A percentile compares a stretch with the other conserved stretches of the same genome.
Evolutionary conservation across 768 basidiomycete genomes (phyloP).

Genomic region (Dacryopinax primogenitus): DNA sequence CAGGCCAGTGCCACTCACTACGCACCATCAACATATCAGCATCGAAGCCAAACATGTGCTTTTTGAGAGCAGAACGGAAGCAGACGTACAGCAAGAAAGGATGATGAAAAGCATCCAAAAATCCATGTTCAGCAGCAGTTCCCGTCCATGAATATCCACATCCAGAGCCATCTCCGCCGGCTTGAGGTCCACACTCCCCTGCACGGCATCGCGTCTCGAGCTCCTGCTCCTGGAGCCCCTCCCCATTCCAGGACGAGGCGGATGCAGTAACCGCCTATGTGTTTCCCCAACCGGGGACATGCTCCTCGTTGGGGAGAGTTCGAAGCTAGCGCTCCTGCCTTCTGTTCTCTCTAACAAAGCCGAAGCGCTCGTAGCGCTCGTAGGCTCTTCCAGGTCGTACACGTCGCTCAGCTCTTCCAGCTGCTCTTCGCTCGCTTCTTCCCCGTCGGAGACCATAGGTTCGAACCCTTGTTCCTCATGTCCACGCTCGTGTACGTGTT

Average conservation of each 20-base stretch:
- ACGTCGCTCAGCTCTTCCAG: not conserved
- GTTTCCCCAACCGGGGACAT: not conserved
- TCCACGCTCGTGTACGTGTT: not conserved
- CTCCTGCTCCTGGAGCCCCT: conserved; percentile 20
- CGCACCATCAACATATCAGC: not conserved
- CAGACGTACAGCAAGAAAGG: conserved; percentile 41
- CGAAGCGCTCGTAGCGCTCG: not conserved
- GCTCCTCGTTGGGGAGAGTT: conserved; percentile 4
- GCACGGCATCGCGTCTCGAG: conserved; percentile 11
- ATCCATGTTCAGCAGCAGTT: conserved; percentile 40
- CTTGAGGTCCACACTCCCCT: not conserved
- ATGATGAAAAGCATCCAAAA: conserved; percentile 53
- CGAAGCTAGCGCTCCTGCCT: conserved; percentile 7
- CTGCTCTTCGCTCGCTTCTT: conserved; percentile 12
- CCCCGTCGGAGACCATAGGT: conserved; percentile 10
- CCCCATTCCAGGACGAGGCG: not conserved
- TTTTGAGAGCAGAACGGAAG: not conserved
- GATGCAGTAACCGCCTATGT: not conserved
- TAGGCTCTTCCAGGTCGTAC: not conserved
- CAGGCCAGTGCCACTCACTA: conserved; percentile 60
- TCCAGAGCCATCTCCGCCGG: conserved; percentile 27
- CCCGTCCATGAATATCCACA: conserved; percentile 40
- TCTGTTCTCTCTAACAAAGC: not conserved
- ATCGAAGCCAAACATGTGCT: conserved; percentile 9
- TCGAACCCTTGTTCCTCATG: conserved; percentile 22